Evolutionary conservation across 208 protist genomes (phyloP).

Genomic region (Acanthamoeba healyi): DNA sequence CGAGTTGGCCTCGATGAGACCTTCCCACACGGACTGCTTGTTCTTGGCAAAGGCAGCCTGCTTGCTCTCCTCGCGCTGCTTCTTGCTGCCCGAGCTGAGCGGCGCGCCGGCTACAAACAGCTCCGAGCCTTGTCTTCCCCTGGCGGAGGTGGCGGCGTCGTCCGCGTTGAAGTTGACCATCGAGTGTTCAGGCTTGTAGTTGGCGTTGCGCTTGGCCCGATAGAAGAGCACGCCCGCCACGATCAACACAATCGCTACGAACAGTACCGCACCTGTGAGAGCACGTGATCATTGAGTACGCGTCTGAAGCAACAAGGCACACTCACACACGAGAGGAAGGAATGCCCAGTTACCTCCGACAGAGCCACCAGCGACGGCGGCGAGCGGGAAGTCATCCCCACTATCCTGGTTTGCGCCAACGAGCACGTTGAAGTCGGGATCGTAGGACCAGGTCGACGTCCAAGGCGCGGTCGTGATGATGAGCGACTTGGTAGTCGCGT

Average conservation of each 20-base stretch:
- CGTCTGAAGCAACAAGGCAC: no score
- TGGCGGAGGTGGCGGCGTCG: not conserved
- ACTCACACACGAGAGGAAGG: not conserved
- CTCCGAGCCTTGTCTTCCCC: no score
- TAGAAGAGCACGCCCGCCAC: not conserved
- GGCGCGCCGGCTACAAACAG: no score
- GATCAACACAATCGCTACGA: not conserved
- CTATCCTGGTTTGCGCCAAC: not conserved
- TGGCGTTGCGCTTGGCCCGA: not conserved
- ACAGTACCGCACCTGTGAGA: not conserved
- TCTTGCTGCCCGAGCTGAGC: not conserved
- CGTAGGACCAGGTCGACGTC: not conserved
- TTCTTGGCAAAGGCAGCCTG: not conserved
- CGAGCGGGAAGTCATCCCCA: not conserved
- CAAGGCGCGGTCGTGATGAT: not conserved
- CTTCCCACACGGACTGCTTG: constrained; percentile 3
- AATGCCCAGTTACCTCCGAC: not conserved
- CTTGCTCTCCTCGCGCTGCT: not conserved
- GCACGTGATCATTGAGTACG: no score
- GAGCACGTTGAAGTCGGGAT: constrained; percentile 2
- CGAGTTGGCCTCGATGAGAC: not conserved
- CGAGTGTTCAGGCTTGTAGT: not conserved
- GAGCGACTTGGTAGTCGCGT: not conserved
- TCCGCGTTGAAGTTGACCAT: not conserved
- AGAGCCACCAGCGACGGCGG: not conserved